Conservation (phyloP, 306 rosid genomes). For the Oxytropis ochrocephala region DNA sequence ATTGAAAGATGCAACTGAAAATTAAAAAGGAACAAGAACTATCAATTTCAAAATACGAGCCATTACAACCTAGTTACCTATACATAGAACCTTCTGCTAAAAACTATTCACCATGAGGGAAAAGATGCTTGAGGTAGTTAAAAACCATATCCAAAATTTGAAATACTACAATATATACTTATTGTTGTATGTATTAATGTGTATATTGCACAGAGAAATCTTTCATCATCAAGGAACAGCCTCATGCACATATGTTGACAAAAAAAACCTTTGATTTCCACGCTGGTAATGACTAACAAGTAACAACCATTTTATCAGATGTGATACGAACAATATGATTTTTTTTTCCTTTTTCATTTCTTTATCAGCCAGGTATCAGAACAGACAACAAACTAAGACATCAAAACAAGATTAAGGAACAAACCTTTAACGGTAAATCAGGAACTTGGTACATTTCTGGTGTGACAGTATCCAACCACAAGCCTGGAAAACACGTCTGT, state of each 20-base stretch:
- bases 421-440: slow-evolving; percentile 29
- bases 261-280: not conserved
- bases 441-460: slow-evolving; percentile 21
- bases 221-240: not conserved
- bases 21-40: not conserved
- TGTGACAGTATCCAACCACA: not conserved
- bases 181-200: not conserved
- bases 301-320: not conserved
- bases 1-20: not conserved
- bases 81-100: not conserved
- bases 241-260: not conserved
- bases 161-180: not conserved
- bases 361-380: not conserved
- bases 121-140: not conserved
- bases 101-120: not conserved
- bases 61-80: not conserved
- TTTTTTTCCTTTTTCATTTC: not conserved
- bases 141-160: not conserved
- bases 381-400: not conserved
- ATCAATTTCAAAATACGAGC: not conserved
- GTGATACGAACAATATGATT: not conserved
- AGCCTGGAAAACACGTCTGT: slow-evolving; percentile 33
- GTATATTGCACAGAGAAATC: not conserved
- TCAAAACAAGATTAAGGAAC: not conserved
- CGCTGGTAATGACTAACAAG: not conserved